phyloP scores from a whole-genome alignment of 495 filamentous ascomycete genomes.

The Pseudoneurospora amorphoporcata region DNA sequence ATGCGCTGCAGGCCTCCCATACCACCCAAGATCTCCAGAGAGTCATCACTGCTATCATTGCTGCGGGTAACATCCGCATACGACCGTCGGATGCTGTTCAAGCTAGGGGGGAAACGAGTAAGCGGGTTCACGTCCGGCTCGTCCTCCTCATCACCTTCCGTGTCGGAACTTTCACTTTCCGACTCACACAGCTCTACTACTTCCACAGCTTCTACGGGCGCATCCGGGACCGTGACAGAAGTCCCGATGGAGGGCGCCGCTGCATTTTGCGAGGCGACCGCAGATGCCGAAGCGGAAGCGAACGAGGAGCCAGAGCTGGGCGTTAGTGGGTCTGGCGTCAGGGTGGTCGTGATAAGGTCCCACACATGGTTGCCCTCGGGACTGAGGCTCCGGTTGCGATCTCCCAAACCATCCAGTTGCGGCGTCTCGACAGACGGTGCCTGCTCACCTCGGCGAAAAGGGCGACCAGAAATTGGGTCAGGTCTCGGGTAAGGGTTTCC shows the following conservation, averaged over 20 bases:
- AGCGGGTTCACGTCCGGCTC: conserved; percentile 19
- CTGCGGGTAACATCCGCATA: conserved; percentile 26
- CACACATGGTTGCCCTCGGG: conserved; percentile 61
- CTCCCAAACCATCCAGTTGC: conserved; percentile 62
- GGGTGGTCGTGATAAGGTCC: conserved; percentile 70
- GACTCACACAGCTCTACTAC: conserved; percentile 30
- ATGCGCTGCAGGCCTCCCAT: conserved; percentile 58
- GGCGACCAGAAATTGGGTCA: not conserved
- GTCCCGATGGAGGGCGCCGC: conserved; percentile 24
- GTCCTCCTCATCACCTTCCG: conserved; percentile 27
- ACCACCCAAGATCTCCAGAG: conserved; percentile 27
- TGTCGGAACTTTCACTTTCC: conserved; percentile 18
- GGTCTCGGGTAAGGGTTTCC: not conserved
- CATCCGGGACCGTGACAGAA: conserved; percentile 24
- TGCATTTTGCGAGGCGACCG: conserved; percentile 22
- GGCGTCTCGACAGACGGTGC: not conserved
- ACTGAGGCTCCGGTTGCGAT: conserved; percentile 71
- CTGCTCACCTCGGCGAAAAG: not conserved
- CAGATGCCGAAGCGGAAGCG: conserved; percentile 49
- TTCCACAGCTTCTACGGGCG: conserved; percentile 17
- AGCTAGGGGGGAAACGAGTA: conserved; percentile 9
- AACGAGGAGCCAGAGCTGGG: conserved; percentile 77
- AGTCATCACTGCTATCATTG: conserved; percentile 19
- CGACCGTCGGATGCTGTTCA: conserved; percentile 12
- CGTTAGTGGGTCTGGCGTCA: conserved; percentile 68